phyloP scores from a whole-genome alignment of 371 early-diverging fungal genomes.

The Mucor irregularis region DNA sequence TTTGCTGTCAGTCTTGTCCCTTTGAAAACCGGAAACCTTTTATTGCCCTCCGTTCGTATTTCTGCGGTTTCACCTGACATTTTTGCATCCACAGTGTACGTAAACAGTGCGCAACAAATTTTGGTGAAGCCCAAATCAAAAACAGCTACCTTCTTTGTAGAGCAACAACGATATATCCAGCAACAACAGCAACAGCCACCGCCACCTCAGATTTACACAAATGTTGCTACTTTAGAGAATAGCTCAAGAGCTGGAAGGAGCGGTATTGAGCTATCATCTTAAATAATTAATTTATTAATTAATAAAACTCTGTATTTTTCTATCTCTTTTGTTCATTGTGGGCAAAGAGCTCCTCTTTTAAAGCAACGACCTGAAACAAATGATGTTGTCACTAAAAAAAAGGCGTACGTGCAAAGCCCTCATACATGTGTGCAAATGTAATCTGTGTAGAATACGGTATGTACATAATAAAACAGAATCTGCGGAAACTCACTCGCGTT shows the following conservation, averaged over 20 bases:
- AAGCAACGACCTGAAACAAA: too few relatives aligned
- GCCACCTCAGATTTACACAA: not conserved
- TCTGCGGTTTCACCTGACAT: slow-evolving; percentile 50
- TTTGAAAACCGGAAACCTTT: slow-evolving; percentile 65
- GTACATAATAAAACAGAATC: too few relatives aligned
- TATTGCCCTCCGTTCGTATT: slow-evolving; percentile 58
- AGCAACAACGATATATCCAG: slow-evolving; percentile 58
- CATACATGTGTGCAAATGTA: too few relatives aligned
- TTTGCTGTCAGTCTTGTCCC: slow-evolving; percentile 64
- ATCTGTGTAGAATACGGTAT: too few relatives aligned
- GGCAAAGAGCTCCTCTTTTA: too few relatives aligned
- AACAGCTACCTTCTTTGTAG: slow-evolving; percentile 69
- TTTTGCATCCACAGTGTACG: slow-evolving; percentile 59
- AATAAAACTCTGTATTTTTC: too few relatives aligned
- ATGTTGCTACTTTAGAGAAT: not conserved
- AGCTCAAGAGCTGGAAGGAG: not conserved
- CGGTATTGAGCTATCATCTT: not conserved
- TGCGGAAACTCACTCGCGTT: too few relatives aligned
- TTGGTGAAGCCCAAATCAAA: slow-evolving; percentile 64
- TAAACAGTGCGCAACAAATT: slow-evolving; percentile 66
- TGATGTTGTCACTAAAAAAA: too few relatives aligned
- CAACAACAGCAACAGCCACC: too few relatives aligned
- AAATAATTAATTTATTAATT: too few relatives aligned
- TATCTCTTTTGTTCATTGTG: too few relatives aligned
- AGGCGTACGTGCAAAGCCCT: too few relatives aligned